Evolutionary conservation across 1,139 yeast species (phyloP).

Genomic region (Chernovozyma sophiae-reginae): DNA sequence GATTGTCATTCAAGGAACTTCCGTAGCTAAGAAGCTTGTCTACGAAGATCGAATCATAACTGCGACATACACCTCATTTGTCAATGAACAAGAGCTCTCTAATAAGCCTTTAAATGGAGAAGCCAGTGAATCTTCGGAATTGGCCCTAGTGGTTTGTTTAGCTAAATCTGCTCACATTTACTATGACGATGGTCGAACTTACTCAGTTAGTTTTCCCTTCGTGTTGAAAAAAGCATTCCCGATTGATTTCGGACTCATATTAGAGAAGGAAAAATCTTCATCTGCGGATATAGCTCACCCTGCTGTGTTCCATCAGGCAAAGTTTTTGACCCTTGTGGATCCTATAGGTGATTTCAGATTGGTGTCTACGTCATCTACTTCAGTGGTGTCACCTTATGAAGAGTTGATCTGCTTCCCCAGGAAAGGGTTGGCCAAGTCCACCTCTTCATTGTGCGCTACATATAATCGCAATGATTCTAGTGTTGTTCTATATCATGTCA

Average conservation of each 20-base stretch:
- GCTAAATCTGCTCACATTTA: constrained; percentile 53
- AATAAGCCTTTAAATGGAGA: constrained; percentile 8
- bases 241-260: constrained; percentile 59
- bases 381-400: constrained; percentile 59
- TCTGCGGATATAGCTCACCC: constrained; percentile 10
- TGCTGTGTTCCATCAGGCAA: constrained; percentile 29
- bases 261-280: constrained; percentile 42
- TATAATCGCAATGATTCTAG: constrained; percentile 41
- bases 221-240: constrained; percentile 51
- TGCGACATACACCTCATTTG: constrained; percentile 48
- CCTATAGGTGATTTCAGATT: constrained; percentile 67
- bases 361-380: constrained; percentile 66
- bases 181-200: constrained; percentile 52
- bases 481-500: constrained; percentile 48
- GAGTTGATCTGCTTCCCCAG: constrained; percentile 50
- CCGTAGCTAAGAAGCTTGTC: constrained; percentile 44
- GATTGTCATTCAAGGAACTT: constrained; percentile 46
- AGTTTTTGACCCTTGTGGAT: constrained; percentile 61
- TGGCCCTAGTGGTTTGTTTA: constrained; percentile 48
- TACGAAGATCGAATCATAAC: constrained; percentile 45
- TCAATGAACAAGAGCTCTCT: neutral
- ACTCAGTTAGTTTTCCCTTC: constrained; percentile 63
- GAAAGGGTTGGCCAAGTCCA: neutral
- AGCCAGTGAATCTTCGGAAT: neutral
- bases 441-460: constrained; percentile 39